Evolutionary conservation across 1,284 basidiomycete species (phyloP), one percentile per base, ranked within the genome.

Genomic region (Irpex sp.): DNA sequence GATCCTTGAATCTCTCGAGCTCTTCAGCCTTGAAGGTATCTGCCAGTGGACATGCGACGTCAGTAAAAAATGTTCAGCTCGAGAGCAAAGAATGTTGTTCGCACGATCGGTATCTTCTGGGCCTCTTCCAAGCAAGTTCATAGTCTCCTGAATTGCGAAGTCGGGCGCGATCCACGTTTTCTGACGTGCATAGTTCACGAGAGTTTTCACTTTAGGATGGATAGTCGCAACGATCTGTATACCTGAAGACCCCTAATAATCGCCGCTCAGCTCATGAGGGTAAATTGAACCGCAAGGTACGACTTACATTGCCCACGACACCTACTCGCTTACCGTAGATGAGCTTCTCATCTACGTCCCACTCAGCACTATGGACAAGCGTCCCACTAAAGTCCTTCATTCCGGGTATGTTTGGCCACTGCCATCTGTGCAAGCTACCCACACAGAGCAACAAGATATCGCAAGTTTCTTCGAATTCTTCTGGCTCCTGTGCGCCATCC

Each of bases 191-290:
- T 87, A 92, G 78, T 91, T 90, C 56, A 82, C 80, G 38, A 93
- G 71, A 70, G 85, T 83, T 66, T 81, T 78, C 5, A 90, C 90
- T 69, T 83, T 84, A 1, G 87, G 85, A 73, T 91, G 90, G 11
- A 92, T 78, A 2, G 89, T 85, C 0, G 91, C 85, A 0, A 92
- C 87, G 13, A 91, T 86, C 75, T 93, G 92, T 32, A 92, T 85
- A 1, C 88, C 89, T 18, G 89, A 89, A 1, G 90, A 91, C 1
- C 91, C 90, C 90, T 90, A 68, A 42, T 42, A 42, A 42, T 42
- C 38, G 38, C 38, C 9, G 9, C 38, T 42, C 38, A 42, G 9
- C 38, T 42, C 38, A 42, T 2, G 38, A 42, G 38, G 3, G 38
- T 42, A 42, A 9, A 42, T 2, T 42, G 38, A 42, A 2, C 2